Conservation (phyloP, 2,329 filamentous ascomycete genomes). For the Neurospora sp. region DNA sequence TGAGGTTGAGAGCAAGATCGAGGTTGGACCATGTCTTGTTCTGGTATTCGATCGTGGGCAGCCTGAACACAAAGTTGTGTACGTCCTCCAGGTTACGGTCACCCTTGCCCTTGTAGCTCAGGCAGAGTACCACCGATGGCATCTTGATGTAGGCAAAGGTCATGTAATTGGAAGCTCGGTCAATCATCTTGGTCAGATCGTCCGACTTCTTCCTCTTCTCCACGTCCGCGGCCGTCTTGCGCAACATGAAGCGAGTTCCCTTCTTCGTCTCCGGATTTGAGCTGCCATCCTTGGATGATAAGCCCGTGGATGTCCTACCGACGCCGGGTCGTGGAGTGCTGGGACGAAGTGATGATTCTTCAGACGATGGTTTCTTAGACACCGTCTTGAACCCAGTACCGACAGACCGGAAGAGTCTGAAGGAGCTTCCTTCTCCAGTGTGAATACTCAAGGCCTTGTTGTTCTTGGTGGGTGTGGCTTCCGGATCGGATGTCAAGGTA, state of each 20-base stretch:
- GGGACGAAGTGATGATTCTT: conserved; percentile 37
- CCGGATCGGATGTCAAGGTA: conserved; percentile 56
- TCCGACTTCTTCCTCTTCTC: conserved; percentile 59
- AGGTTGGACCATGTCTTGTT: conserved; percentile 99
- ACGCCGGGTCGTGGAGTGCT: conserved; percentile 33
- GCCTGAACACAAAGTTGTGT: conserved; percentile 92
- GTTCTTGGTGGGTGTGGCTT: conserved; percentile 25
- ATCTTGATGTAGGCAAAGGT: conserved; percentile 93
- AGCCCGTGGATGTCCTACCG: conserved; percentile 36
- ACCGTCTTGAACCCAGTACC: conserved; percentile 33
- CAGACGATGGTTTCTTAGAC: conserved; percentile 45
- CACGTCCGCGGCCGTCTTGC: conserved; percentile 31
- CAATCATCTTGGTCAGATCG: conserved; percentile 94
- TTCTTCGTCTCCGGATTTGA: conserved; percentile 35
- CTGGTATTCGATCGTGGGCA: conserved; percentile 88
- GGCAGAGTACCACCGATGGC: conserved; percentile 85
- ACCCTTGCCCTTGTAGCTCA: conserved; percentile 93
- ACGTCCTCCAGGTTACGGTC: conserved; percentile 95
- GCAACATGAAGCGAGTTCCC: conserved; percentile 45
- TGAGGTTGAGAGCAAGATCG: conserved; percentile 82
- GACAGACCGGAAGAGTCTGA: conserved; percentile 39
- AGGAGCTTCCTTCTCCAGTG: conserved; percentile 37
- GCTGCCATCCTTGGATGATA: conserved; percentile 30
- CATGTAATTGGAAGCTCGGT: conserved; percentile 92
- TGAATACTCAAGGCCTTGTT: conserved; percentile 41